Conservation (phyloP, 805 yeast species). For the Wickerhamiella hasegawae region DNA sequence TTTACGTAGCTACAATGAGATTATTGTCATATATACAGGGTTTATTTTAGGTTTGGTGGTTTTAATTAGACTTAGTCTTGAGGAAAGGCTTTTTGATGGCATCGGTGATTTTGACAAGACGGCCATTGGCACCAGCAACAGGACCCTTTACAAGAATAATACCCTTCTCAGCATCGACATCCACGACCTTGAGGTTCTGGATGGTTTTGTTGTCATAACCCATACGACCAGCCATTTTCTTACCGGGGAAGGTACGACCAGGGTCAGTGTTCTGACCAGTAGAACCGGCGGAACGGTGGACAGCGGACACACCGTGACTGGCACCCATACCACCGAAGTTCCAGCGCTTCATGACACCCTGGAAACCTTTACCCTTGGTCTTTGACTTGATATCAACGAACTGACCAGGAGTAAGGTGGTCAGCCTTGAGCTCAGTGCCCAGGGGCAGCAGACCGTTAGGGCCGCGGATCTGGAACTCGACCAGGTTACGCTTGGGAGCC, state of each 20-base stretch:
- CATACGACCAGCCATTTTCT: slow-evolving; percentile 97
- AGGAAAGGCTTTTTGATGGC: slow-evolving; percentile 32
- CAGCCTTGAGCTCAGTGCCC: slow-evolving; percentile 69
- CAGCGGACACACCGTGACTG: slow-evolving; percentile 85
- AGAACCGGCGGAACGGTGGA: slow-evolving; percentile 95
- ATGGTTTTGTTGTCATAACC: slow-evolving; percentile 64
- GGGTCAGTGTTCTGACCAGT: slow-evolving; percentile 93
- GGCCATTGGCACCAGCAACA: slow-evolving; percentile 77
- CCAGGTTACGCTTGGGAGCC: slow-evolving; percentile 61
- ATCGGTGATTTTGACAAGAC: slow-evolving; percentile 61
- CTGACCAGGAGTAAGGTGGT: slow-evolving; percentile 72
- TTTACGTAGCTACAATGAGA: too few relatives aligned
- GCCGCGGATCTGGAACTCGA: slow-evolving; percentile 67
- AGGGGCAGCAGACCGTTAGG: slow-evolving; percentile 50
- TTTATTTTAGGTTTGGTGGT: too few relatives aligned
- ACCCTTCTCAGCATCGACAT: slow-evolving; percentile 68
- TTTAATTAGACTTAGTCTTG: too few relatives aligned
- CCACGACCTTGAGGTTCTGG: slow-evolving; percentile 60
- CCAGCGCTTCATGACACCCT: slow-evolving; percentile 96
- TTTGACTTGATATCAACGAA: slow-evolving; percentile 64
- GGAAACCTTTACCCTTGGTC: slow-evolving; percentile 89
- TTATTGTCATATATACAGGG: too few relatives aligned
- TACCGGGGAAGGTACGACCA: slow-evolving; percentile 90
- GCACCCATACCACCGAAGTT: slow-evolving; percentile 81
- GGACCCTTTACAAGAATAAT: slow-evolving; percentile 74